Percentiles rank a stretch among this genome's conserved stretches.
Conservation (phyloP, 768 basidiomycete genomes). For the Kwoniella newhampshirensis region DNA sequence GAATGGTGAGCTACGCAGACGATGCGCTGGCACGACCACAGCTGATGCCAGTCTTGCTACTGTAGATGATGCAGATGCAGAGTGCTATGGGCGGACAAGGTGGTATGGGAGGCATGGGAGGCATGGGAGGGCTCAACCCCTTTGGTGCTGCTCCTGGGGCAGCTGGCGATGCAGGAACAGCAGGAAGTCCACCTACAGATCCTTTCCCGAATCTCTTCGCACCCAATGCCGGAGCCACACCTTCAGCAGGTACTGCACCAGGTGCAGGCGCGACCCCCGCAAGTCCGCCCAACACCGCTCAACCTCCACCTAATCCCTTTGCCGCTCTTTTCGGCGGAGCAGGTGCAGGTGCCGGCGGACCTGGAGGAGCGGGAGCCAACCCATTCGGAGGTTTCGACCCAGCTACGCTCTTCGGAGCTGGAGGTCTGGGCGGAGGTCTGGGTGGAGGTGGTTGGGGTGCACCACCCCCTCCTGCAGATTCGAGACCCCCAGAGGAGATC, state of each 20-base stretch:
- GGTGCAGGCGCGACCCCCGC: slow-evolving; percentile 7
- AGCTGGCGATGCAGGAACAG: slow-evolving; percentile 6
- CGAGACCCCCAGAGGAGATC: slow-evolving; percentile 81
- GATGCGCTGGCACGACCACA: neutral
- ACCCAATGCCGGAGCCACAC: slow-evolving; percentile 19
- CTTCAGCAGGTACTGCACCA: slow-evolving; percentile 7
- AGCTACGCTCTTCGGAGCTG: slow-evolving; percentile 21
- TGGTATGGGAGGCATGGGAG: slow-evolving; percentile 28
- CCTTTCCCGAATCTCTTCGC: slow-evolving; percentile 47
- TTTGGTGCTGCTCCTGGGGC: slow-evolving; percentile 15
- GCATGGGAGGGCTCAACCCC: slow-evolving; percentile 20
- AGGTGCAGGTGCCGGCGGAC: slow-evolving; percentile 28
- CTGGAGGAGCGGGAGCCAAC: slow-evolving; percentile 25
- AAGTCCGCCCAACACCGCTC: slow-evolving; percentile 1
- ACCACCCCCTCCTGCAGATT: slow-evolving; percentile 61
- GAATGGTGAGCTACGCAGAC: slow-evolving; percentile 28
- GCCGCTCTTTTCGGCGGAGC: slow-evolving; percentile 24
- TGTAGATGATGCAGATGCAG: slow-evolving; percentile 51
- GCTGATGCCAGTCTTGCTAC: slow-evolving; percentile 8
- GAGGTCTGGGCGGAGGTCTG: slow-evolving; percentile 27
- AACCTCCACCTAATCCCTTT: slow-evolving; percentile 25
- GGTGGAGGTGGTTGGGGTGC: slow-evolving; percentile 52
- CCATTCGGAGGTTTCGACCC: slow-evolving; percentile 33
- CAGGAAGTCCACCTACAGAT: slow-evolving; percentile 26
- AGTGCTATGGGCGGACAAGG: slow-evolving; percentile 34